A percentile compares a stretch with the other conserved stretches of the same genome.
phyloP scores from a whole-genome alignment of 345 rosid genomes.

The Brassica rapa region DNA sequence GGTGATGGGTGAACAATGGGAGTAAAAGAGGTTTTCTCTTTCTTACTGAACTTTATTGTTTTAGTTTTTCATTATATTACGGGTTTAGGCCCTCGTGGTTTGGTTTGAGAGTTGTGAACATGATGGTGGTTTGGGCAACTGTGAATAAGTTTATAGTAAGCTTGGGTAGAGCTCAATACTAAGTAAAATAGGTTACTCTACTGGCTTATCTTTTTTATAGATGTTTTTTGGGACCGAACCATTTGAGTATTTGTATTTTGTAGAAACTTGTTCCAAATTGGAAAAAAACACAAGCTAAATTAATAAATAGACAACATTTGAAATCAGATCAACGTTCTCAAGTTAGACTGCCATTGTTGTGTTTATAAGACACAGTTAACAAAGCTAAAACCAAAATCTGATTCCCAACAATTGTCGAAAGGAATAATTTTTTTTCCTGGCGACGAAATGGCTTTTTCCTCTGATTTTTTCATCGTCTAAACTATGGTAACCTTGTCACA shows the following conservation, averaged over 20 bases:
- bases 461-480: conserved; percentile 26
- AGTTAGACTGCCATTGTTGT: neutral
- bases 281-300: neutral
- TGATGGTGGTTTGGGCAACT: neutral
- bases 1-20: neutral
- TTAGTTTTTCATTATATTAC: neutral
- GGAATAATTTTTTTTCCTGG: neutral
- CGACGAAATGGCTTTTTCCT: conserved; percentile 28
- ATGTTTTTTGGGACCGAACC: neutral
- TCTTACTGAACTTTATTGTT: neutral
- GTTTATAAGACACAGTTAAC: neutral
- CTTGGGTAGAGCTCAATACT: conserved; percentile 6
- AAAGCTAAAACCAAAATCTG: conserved; percentile 29
- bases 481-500: conserved; percentile 14
- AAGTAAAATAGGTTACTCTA: neutral
- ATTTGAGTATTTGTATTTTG: neutral
- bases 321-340: conserved; percentile 1
- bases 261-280: neutral
- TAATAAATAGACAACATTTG: conserved; percentile 9
- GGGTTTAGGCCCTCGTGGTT: conserved; percentile 5
- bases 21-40: conserved; percentile 11
- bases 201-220: neutral
- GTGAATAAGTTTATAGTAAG: conserved; percentile 29
- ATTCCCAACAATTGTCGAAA: neutral
- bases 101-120: conserved; percentile 24